Percentiles rank a stretch among this genome's conserved stretches.
phyloP scores from a whole-genome alignment of 2,329 filamentous ascomycete genomes.

The Alternaria triticimaculans region DNA sequence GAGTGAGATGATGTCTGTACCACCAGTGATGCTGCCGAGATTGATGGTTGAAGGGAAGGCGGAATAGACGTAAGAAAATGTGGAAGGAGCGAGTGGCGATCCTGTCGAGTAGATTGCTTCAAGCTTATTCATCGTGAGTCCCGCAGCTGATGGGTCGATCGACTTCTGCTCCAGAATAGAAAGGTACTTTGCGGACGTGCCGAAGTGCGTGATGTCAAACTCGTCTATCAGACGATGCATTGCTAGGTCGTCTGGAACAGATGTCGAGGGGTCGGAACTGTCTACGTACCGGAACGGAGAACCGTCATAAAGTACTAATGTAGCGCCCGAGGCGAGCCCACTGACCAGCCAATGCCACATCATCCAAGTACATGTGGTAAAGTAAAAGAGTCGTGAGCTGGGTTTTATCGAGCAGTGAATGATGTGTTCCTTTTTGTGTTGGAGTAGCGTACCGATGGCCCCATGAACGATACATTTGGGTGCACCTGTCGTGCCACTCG shows the following conservation, averaged over 20 bases:
- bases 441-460: constrained; percentile 84
- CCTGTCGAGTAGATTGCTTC: constrained; percentile 93
- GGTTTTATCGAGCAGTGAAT: constrained; percentile 82
- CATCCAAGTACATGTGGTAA: constrained; percentile 97
- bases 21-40: constrained; percentile 91
- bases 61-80: constrained; percentile 86
- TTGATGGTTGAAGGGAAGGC: constrained; percentile 83
- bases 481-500: constrained; percentile 82
- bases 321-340: constrained; percentile 80
- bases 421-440: constrained; percentile 96
- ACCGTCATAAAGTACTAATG: constrained; percentile 88
- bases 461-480: constrained; percentile 97
- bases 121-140: constrained; percentile 65
- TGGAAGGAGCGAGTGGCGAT: constrained; percentile 89
- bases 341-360: constrained; percentile 99
- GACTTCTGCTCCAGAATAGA: constrained; percentile 83
- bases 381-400: constrained; percentile 83
- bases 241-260: constrained; percentile 74
- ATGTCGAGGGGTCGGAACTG: constrained; percentile 52
- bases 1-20: constrained; percentile 94
- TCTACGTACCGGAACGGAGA: constrained; percentile 74
- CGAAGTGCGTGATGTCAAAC: constrained; percentile 87
- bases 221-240: constrained; percentile 83
- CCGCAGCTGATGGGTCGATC: constrained; percentile 34
- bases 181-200: constrained; percentile 92